phyloP scores from a whole-genome alignment of 1,284 basidiomycete species.

The Erythrobasidium hasegawianum region DNA sequence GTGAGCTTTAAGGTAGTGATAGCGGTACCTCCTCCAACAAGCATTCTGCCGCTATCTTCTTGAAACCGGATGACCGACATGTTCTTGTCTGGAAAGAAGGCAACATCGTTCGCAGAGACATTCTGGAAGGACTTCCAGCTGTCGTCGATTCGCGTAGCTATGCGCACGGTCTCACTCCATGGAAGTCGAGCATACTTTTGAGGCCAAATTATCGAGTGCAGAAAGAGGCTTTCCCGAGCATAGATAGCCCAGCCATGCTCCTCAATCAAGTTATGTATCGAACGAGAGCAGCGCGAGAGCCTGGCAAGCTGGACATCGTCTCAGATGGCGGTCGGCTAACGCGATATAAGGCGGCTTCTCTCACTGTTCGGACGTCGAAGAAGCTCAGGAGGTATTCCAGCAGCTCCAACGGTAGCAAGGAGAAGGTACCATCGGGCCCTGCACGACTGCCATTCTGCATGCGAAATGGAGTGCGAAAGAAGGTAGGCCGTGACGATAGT shows the following conservation, averaged over 20 bases:
- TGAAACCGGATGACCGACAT: slow-evolving; percentile 25
- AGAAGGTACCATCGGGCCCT: background rate
- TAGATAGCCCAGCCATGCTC: slow-evolving; percentile 20
- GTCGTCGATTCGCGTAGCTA: slow-evolving; percentile 9
- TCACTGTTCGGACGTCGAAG: slow-evolving; percentile 26
- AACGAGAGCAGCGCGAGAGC: slow-evolving; percentile 19
- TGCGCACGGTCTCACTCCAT: slow-evolving; percentile 4
- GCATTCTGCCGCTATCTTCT: slow-evolving; percentile 12
- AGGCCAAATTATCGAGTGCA: slow-evolving; percentile 6
- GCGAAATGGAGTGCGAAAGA: background rate
- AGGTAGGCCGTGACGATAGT: background rate
- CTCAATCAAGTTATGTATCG: background rate
- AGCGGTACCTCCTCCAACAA: slow-evolving; percentile 20
- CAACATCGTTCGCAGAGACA: slow-evolving; percentile 17
- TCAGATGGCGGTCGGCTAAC: background rate
- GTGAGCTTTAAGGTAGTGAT: slow-evolving; percentile 18
- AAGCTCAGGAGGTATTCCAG: slow-evolving; percentile 16
- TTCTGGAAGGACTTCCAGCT: slow-evolving; percentile 16
- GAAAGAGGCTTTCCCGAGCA: slow-evolving; percentile 14
- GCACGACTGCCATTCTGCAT: background rate
- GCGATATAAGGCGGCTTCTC: background rate
- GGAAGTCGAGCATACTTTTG: background rate
- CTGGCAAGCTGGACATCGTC: slow-evolving; percentile 7
- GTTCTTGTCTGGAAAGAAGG: slow-evolving; percentile 10
- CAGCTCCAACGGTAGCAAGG: slow-evolving; percentile 13